Base-by-base conservation (phyloP, 306 rosid genomes). In the Cicer judaicum region DNA sequence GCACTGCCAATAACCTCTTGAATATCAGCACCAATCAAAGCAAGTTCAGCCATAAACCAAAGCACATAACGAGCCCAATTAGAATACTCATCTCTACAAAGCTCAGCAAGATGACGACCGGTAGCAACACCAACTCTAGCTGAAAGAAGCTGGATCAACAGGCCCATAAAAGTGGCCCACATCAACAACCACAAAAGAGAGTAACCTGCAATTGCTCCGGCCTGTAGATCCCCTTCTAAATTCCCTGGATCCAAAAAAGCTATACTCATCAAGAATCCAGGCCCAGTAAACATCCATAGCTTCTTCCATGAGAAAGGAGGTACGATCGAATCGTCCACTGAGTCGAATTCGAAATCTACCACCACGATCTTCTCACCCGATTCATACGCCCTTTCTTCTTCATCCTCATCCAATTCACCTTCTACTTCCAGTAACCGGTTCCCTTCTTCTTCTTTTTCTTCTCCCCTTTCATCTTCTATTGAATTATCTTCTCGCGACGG, bases 1-100 rank as follows among this genome's bases (percentile, higher is more conserved):
- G 97, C 97, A 84, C 97, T 92, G 43, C 97, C 97, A 75, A 92
- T 92, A 12, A 92, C 97, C 86, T 92, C 97, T 64, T 92, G 96
- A 88, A 92, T 92, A 76, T 92, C 97, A 12, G 97, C 97, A 10
- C 93, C 97, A 80, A 92, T 92, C 50, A 92, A 73, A n/a, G 97
- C 95, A 55, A 92, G n/a, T 86, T 92, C 97, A 7, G 97, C 96
- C 97, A 92, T 89, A 74, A 86, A 80, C 97, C 97, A 92, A 0
- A 92, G 85, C 75, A 89, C 81, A 9, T 70, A 63, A 16, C 84
- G 79, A 1, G 91, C 96, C 97, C 97, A 91, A 73, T 75, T 68
- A 0, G 97, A 93, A 65, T 91, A 91, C 83, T 91, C 93, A 0
- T 91, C 97, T 77, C 93, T 68, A 41, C 97, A 91, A 2, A 91